Conservation (phyloP, 2,329 filamentous ascomycete genomes). For the Lojkania enalia region DNA sequence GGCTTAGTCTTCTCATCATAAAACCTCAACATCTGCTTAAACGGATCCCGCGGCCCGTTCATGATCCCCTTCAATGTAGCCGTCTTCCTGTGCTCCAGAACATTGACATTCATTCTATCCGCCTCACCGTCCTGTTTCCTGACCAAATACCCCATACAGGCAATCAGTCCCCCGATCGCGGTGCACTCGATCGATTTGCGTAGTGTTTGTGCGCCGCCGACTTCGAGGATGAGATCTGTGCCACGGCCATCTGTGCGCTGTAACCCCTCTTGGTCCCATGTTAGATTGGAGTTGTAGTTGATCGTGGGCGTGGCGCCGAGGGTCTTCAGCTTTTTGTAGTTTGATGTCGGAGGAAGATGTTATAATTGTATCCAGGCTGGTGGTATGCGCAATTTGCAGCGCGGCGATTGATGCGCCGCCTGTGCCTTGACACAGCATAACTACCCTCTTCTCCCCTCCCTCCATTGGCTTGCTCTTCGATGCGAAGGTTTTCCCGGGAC, state of each 20-base stretch:
- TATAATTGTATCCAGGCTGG: constrained; percentile 56
- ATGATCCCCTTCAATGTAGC: constrained; percentile 62
- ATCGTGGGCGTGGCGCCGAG: constrained; percentile 63
- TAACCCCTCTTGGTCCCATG: constrained; percentile 64
- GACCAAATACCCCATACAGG: constrained; percentile 49
- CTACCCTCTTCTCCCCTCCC: constrained; percentile 36
- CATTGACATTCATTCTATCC: constrained; percentile 63
- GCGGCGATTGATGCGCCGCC: constrained; percentile 50
- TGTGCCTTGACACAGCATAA: constrained; percentile 49
- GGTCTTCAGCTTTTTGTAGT: constrained; percentile 54
- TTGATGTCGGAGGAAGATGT: constrained; percentile 63
- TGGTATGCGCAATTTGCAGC: constrained; percentile 47
- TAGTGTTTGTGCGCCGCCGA: constrained; percentile 55
- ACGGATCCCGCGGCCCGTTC: constrained; percentile 63
- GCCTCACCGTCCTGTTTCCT: constrained; percentile 60
- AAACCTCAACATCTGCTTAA: constrained; percentile 49
- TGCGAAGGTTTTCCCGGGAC: constrained; percentile 55
- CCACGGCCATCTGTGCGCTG: constrained; percentile 47
- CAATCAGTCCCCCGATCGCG: constrained; percentile 47
- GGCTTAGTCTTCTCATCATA: constrained; percentile 49
- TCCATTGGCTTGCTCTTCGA: constrained; percentile 25
- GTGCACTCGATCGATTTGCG: constrained; percentile 50
- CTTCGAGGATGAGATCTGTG: constrained; percentile 56
- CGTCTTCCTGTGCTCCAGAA: constrained; percentile 56
- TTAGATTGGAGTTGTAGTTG: constrained; percentile 62